phyloP scores from a whole-genome alignment of 2,329 filamentous ascomycete genomes.

The Teratosphaeria zuluensis region DNA sequence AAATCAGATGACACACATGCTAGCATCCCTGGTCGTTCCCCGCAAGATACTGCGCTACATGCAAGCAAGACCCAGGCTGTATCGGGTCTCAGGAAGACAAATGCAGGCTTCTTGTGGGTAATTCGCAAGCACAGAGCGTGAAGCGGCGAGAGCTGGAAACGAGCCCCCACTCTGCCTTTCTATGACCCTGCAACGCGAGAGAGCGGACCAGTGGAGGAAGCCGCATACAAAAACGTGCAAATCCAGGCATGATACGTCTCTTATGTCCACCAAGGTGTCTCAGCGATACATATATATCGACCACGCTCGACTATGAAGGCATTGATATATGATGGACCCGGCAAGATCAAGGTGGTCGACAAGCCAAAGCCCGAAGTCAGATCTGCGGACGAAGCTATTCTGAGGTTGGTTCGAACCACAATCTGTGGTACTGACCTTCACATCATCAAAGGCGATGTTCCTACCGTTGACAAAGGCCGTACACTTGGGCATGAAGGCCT shows the following conservation, averaged over 20 bases:
- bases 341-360: slow-evolving; percentile 18
- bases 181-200: not conserved
- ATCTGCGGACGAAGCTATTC: slow-evolving; percentile 26
- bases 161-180: not conserved
- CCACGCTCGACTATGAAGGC: slow-evolving; percentile 12
- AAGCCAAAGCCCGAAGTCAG: slow-evolving; percentile 14
- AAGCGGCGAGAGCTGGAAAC: not conserved
- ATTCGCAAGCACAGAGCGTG: not conserved
- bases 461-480: slow-evolving; percentile 36
- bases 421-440: slow-evolving; percentile 40
- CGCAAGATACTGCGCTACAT: not conserved
- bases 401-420: slow-evolving; percentile 25
- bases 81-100: not conserved
- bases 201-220: not conserved
- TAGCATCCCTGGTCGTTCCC: not conserved
- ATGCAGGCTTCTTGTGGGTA: not conserved
- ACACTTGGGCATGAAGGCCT: slow-evolving; percentile 48
- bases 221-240: not conserved
- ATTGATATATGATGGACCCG: slow-evolving; percentile 14
- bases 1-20: not conserved
- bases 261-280: not conserved
- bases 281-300: not conserved
- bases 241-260: not conserved
- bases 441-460: slow-evolving; percentile 46
- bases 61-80: not conserved